Percentiles rank a stretch among this genome's conserved stretches.
Conservation (phyloP, 768 basidiomycete genomes). For the Xerocomellus intermedius region DNA sequence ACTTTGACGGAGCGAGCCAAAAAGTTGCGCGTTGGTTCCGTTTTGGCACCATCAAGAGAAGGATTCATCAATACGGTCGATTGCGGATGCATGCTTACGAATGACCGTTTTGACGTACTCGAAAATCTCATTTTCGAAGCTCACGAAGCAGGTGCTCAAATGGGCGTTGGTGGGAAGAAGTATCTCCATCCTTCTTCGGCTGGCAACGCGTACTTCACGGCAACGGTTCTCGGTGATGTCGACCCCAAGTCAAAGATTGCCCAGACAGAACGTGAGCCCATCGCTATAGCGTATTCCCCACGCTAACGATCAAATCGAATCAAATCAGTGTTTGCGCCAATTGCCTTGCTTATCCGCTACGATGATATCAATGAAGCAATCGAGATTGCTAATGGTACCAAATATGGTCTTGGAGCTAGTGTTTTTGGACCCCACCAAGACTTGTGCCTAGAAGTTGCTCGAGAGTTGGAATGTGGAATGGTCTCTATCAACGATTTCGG, state of each 20-base stretch:
- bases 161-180: conserved; percentile 59
- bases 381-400: conserved; percentile 82
- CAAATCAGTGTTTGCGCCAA: conserved; percentile 81
- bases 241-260: conserved; percentile 71
- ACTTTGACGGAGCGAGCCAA: conserved; percentile 61
- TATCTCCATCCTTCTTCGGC: conserved; percentile 66
- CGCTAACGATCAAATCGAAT: conserved; percentile 32
- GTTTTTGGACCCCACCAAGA: conserved; percentile 89
- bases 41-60: conserved; percentile 62
- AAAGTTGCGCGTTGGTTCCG: conserved; percentile 76
- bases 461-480: conserved; percentile 89
- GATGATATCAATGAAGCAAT: conserved; percentile 83
- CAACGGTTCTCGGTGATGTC: conserved; percentile 85
- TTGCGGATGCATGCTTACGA: conserved; percentile 83
- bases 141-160: conserved; percentile 62
- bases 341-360: conserved; percentile 85
- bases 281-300: background rate
- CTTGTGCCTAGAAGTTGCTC: conserved; percentile 77
- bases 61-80: conserved; percentile 76
- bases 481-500: conserved; percentile 95
- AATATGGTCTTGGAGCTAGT: conserved; percentile 89
- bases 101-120: conserved; percentile 66
- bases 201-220: conserved; percentile 79
- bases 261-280: conserved; percentile 61
- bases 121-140: conserved; percentile 71